Percentiles rank a stretch among this genome's conserved stretches.
Conservation (phyloP, 2,329 filamentous ascomycete species). For the Alternaria alternata region DNA sequence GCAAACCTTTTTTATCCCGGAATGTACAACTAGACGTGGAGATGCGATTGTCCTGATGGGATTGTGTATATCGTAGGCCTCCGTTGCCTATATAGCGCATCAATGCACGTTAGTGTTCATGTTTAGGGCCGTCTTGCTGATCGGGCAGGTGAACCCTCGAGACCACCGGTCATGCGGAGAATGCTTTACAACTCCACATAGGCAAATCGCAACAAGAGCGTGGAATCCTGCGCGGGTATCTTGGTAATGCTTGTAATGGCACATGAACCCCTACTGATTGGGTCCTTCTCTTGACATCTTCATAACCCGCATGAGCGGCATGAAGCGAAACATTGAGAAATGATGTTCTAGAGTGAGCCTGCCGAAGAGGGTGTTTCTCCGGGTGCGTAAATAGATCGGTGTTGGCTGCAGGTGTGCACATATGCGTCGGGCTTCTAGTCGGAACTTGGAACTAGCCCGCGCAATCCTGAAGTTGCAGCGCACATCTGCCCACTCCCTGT, state of each 20-base stretch:
- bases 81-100: neutral
- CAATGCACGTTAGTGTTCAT: neutral
- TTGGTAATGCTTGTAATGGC: slow-evolving; percentile 2
- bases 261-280: neutral
- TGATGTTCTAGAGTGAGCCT: neutral
- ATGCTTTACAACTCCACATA: neutral
- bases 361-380: neutral
- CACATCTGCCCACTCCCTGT: neutral
- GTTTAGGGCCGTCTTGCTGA: neutral
- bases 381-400: neutral
- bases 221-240: neutral
- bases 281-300: slow-evolving; percentile 12
- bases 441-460: slow-evolving; percentile 2
- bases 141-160: neutral
- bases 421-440: slow-evolving; percentile 6
- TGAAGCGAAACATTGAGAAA: neutral
- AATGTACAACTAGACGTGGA: neutral
- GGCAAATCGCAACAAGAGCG: neutral
- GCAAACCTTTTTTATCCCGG: neutral
- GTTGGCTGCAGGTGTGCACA: neutral
- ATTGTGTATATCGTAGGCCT: neutral
- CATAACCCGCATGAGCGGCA: neutral
- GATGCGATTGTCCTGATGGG: neutral
- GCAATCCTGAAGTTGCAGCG: slow-evolving; percentile 10
- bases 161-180: slow-evolving; percentile 1